phyloP scores from a whole-genome alignment of 2,329 filamentous ascomycete genomes.

The Cladosporium colombiae region DNA sequence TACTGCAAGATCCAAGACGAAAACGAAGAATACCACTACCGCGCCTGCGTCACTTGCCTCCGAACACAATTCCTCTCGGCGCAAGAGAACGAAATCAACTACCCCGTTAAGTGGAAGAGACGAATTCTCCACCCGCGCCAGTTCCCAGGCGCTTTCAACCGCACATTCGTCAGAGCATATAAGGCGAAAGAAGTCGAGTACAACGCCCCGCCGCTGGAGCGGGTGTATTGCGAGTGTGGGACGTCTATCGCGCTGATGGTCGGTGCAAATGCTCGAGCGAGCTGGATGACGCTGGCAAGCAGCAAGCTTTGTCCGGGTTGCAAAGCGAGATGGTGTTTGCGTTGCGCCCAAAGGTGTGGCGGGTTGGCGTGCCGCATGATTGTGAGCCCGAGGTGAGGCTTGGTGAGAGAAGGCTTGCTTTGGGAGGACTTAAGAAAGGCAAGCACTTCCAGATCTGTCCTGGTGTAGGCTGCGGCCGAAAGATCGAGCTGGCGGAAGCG shows the following conservation, averaged over 20 bases:
- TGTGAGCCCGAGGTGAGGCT: neutral
- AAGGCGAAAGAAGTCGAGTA: neutral
- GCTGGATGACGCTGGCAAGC: neutral
- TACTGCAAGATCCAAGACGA: neutral
- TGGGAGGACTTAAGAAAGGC: constrained; percentile 1
- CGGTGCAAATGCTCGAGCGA: neutral
- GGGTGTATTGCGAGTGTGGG: constrained; percentile 10
- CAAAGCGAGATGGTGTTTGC: neutral
- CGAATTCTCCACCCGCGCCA: neutral
- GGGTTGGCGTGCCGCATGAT: neutral
- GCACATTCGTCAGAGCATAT: neutral
- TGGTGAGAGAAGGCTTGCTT: neutral
- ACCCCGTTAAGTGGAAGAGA: neutral
- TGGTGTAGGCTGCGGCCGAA: neutral
- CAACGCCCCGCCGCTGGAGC: neutral
- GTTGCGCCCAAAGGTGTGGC: neutral
- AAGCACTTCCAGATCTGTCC: constrained; percentile 4
- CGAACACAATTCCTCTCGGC: neutral
- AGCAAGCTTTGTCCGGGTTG: neutral
- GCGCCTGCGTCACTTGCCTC: neutral
- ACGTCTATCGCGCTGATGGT: neutral
- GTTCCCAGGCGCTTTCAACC: neutral
- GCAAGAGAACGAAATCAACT: neutral
- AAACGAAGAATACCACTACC: neutral
- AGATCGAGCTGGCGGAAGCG: neutral